Base-by-base conservation (phyloP, 1,284 basidiomycete species). In the Ganoderma leucocontextum region DNA sequence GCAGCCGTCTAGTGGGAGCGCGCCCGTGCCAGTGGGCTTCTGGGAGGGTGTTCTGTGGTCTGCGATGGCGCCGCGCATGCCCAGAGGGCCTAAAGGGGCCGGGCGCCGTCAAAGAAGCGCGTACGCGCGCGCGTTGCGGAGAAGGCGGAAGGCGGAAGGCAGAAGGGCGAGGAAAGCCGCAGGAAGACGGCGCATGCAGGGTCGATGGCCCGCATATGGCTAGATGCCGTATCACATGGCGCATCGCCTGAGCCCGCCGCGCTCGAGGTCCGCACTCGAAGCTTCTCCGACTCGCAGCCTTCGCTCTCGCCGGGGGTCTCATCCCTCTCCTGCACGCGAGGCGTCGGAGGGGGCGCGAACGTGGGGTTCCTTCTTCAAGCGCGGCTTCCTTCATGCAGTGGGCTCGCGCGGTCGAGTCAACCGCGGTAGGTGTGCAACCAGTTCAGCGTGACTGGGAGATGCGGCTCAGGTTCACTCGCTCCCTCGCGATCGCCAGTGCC, bases 141-240 rank as follows among this genome's bases (percentile, higher is more conserved):
- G 47, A 49, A 49, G 47, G 22, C 47, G 47, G 19, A 47, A n/a
- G 5, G 44, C 19, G 8, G 44, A 47, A 47, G 44, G 44, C 7
- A 22, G 19, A 47, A n/a, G n/a, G 44, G 19, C 7, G 7, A 47
- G 44, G 44, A 47, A 47, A 52, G 29, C 29, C 29, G 25, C 52
- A 25, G 17, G 52, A 53, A 53, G 52, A 53, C 52, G 52, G 52
- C 52, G 52, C 25, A 33, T 53, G 4, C 52, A 53, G 52, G 52
- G 52, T 53, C 13, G 52, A 53, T 33, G 29, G 25, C 2, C 52
- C 29, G 52, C 52, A 53, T 53, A 53, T 53, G 52, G 52, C 52
- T 53, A 53, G 25, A 53, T 53, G 52, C 29, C 52, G 52, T 53
- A 53, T 53, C 52, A 53, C 29, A 33, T 53, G 52, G 52, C 52